Evolutionary conservation across 495 filamentous ascomycete species (phyloP).

Genomic region (Tuber microsphaerosporum): DNA sequence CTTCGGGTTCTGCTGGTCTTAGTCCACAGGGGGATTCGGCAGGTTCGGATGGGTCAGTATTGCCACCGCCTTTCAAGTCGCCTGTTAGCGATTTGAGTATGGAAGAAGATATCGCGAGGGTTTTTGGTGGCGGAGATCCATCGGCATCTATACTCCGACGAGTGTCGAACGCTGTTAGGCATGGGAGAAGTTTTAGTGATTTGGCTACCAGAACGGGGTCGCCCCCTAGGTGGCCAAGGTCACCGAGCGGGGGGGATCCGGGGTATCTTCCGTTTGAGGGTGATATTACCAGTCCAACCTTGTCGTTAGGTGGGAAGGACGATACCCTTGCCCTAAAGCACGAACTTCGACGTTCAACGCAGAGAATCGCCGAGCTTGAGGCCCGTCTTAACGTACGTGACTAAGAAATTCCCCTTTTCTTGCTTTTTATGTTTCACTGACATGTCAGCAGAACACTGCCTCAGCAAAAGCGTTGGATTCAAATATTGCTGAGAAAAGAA

Average conservation of each 20-base stretch:
- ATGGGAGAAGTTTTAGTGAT: constrained; percentile 85
- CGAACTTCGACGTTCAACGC: constrained; percentile 71
- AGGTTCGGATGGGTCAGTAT: constrained; percentile 12
- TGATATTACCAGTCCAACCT: constrained; percentile 69
- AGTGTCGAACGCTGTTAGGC: constrained; percentile 85
- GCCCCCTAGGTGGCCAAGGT: constrained; percentile 59
- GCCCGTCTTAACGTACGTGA: constrained; percentile 51
- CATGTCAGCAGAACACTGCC: constrained; percentile 55
- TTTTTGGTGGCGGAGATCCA: constrained; percentile 63
- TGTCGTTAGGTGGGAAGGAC: constrained; percentile 59
- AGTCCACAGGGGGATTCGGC: background rate
- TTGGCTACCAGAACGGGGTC: constrained; percentile 32
- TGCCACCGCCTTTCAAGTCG: constrained; percentile 36
- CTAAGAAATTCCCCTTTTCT: background rate
- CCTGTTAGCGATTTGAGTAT: constrained; percentile 69
- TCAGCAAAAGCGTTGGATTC: constrained; percentile 77
- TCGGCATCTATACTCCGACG: constrained; percentile 71
- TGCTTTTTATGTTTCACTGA: constrained; percentile 10
- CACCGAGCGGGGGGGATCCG: constrained; percentile 61
- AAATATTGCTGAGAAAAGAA: constrained; percentile 84
- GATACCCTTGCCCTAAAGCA: constrained; percentile 66
- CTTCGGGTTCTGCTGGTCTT: constrained; percentile 23
- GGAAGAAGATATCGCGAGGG: constrained; percentile 85
- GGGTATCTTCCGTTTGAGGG: constrained; percentile 43
- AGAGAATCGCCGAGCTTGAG: constrained; percentile 77